Conservation (phyloP, 306 rosid species). For the Quercus aquifolioides region DNA sequence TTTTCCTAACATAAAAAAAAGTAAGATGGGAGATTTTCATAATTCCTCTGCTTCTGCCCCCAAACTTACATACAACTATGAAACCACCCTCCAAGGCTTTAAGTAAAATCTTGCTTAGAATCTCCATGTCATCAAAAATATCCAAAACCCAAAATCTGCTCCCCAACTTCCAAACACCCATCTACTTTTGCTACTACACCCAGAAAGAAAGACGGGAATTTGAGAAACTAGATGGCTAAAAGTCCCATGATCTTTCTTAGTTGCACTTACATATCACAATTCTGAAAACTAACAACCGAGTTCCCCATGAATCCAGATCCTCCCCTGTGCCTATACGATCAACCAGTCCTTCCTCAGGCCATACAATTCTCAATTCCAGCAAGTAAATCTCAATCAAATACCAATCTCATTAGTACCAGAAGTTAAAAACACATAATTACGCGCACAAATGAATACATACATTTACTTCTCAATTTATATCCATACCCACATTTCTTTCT, state of each 20-base stretch:
- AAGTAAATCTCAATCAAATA: neutral
- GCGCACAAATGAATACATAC: neutral
- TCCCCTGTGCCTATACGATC: neutral
- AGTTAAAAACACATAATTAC: neutral
- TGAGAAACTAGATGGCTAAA: neutral
- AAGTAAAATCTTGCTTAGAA: neutral
- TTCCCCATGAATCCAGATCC: neutral
- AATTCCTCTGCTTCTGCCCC: too few species aligned
- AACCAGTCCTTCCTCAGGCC: neutral
- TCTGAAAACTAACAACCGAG: neutral
- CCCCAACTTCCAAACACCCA: neutral
- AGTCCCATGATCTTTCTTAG: neutral
- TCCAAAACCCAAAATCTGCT: neutral
- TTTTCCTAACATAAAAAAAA: too few species aligned
- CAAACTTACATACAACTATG: too few species aligned
- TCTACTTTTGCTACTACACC: neutral
- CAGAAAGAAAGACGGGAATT: neutral
- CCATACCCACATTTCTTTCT: neutral
- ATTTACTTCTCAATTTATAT: neutral
- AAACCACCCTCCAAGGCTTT: too few species aligned
- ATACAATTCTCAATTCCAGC: neutral
- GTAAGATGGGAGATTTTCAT: too few species aligned
- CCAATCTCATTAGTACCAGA: neutral
- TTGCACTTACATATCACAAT: neutral
- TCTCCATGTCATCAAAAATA: neutral